These are phyloP conservation scores for Allomyces javanicus DNA, from an alignment of 192 early-diverging fungal genomes.

Conservation along the genomic window DNA sequence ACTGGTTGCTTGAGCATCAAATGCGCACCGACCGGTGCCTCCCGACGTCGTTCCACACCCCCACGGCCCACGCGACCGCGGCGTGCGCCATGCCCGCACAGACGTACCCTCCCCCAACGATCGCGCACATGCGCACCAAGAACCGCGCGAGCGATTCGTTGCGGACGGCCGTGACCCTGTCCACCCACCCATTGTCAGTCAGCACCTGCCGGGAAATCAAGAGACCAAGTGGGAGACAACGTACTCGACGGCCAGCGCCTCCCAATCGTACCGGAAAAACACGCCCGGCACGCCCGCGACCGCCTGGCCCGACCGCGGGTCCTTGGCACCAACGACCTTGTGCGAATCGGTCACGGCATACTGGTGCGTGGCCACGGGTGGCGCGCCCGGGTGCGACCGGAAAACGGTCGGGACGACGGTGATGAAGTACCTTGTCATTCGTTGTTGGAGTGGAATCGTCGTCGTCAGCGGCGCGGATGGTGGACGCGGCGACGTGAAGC, in stretches of 20 bases:
- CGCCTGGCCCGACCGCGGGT: constrained; percentile 3
- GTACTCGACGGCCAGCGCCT: background rate
- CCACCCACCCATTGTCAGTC: no score
- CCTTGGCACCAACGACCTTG: constrained; percentile 9
- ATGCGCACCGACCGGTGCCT: background rate
- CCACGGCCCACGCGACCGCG: background rate
- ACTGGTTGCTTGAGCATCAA: background rate
- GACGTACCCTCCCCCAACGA: background rate
- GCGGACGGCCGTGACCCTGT: no score
- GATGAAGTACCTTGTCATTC: constrained; percentile 52
- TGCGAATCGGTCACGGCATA: constrained; percentile 78
- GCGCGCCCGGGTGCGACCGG: no score
- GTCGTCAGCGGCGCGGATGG: no score
- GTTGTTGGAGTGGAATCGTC: background rate
- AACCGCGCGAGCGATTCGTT: background rate
- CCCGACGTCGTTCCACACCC: background rate
- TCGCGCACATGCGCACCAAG: background rate
- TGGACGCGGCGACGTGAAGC: no score
- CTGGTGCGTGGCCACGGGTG: constrained; percentile 60
- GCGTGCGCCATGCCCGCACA: background rate
- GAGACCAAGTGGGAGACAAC: background rate
- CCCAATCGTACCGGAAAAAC: constrained; percentile 1
- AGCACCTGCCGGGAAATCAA: background rate
- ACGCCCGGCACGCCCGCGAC: constrained; percentile 22
- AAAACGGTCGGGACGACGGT: constrained; percentile 23